A percentile compares a stretch with the other conserved stretches of the same genome.
phyloP scores from a whole-genome alignment of 2,329 filamentous ascomycete species.

The Bipolaris bicolor region DNA sequence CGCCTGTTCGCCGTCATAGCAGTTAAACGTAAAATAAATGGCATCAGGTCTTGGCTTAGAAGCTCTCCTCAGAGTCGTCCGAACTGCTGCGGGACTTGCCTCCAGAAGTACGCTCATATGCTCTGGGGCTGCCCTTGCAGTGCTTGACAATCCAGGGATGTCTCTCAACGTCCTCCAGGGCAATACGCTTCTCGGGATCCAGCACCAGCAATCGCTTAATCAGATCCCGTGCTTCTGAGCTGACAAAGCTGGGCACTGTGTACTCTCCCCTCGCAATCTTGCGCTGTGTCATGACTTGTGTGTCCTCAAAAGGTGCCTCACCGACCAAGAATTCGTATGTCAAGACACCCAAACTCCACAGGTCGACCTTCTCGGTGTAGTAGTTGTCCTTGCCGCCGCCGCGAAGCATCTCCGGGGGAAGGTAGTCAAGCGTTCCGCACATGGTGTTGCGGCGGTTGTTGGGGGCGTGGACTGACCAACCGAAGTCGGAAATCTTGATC shows the following conservation, averaged over 20 bases:
- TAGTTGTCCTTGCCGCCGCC: constrained; percentile 80
- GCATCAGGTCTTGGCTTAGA: constrained; percentile 11
- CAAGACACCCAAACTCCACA: constrained; percentile 94
- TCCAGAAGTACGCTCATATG: constrained; percentile 39
- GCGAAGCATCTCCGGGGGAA: constrained; percentile 97
- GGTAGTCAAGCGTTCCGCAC: constrained; percentile 96
- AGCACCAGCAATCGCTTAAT: constrained; percentile 89
- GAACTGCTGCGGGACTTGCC: constrained; percentile 38
- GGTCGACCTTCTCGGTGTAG: constrained; percentile 93
- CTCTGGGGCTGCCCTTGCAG: constrained; percentile 62
- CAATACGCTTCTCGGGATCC: constrained; percentile 90
- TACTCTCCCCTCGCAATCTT: constrained; percentile 90
- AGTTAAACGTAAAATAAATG: constrained; percentile 22
- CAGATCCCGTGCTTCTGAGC: constrained; percentile 85
- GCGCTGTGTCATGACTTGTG: constrained; percentile 89
- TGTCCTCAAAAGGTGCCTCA: constrained; percentile 96
- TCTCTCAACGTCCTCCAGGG: constrained; percentile 83
- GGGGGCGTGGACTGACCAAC: constrained; percentile 97
- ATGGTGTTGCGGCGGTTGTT: constrained; percentile 93
- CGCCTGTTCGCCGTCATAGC: constrained; percentile 23
- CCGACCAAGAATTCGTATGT: constrained; percentile 97
- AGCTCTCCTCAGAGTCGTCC: constrained; percentile 33
- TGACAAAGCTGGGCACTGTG: constrained; percentile 89
- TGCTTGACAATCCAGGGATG: constrained; percentile 99
- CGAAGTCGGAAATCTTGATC: constrained; percentile 98